A percentile compares a stretch with the other conserved stretches of the same genome.
These are phyloP conservation scores for Liquidambar formosana DNA, from an alignment of 164 flowering plant species.

Conservation along the genomic window DNA sequence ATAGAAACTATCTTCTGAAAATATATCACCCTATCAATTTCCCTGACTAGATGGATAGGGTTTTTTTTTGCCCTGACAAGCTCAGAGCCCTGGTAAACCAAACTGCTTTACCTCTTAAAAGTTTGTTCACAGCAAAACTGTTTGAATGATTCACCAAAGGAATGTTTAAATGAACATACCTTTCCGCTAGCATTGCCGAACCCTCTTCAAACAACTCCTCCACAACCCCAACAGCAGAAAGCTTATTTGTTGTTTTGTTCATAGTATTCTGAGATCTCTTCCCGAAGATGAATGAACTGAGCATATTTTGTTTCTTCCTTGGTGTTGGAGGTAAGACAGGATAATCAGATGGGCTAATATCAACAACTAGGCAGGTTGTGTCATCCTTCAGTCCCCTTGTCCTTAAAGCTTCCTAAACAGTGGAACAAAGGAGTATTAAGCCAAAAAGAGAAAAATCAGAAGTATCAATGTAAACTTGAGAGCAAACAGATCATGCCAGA, in stretches of 20 bases:
- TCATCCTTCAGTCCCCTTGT: constrained; percentile 89
- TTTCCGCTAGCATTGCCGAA: constrained; percentile 91
- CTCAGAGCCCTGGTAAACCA: neutral
- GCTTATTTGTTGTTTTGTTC: constrained; percentile 59
- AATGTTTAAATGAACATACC: constrained; percentile 40
- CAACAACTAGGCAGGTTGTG: constrained; percentile 90
- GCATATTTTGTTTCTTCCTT: constrained; percentile 53
- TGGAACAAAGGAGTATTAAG: constrained; percentile 6
- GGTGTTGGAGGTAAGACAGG: constrained; percentile 55
- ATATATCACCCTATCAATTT: too few species aligned
- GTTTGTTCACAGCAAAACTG: neutral
- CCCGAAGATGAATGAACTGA: constrained; percentile 59
- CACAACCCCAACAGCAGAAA: constrained; percentile 84
- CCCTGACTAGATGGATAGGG: too few species aligned
- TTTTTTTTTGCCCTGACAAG: too few species aligned
- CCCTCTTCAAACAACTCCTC: constrained; percentile 98
- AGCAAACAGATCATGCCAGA: neutral
- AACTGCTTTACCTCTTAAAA: neutral
- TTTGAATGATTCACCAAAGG: neutral
- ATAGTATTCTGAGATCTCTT: constrained; percentile 44
- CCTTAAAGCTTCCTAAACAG: constrained; percentile 69
- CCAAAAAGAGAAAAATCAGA: neutral
- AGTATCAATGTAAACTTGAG: neutral
- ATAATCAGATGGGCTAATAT: constrained; percentile 65
- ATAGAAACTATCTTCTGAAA: too few species aligned